phyloP scores from a whole-genome alignment of 352 stramenopile genomes.

The Phytophthora fragariaefolia region DNA sequence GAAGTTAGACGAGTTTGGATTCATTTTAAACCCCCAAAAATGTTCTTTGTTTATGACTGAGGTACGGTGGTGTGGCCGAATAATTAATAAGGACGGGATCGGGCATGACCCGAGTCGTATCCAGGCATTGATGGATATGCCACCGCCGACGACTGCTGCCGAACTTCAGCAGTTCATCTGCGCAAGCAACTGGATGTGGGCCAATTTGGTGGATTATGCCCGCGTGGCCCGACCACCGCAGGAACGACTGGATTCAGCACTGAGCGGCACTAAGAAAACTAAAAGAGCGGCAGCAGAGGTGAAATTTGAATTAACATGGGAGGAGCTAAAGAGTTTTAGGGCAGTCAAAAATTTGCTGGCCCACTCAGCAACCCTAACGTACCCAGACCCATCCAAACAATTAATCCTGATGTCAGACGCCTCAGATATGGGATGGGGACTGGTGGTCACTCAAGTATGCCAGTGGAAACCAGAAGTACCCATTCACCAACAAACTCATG shows the following conservation, averaged over 20 bases:
- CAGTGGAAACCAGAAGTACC: background rate
- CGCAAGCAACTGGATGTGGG: conserved; percentile 30
- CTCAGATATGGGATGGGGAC: background rate
- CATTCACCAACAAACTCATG: conserved; percentile 1
- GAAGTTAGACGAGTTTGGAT: background rate
- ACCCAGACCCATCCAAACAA: background rate
- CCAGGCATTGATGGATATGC: conserved; percentile 4
- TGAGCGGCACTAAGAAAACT: background rate
- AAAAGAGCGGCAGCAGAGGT: conserved; percentile 20
- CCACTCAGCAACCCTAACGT: background rate
- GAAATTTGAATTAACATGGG: background rate
- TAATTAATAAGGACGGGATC: conserved; percentile 18
- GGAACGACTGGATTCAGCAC: conserved; percentile 3
- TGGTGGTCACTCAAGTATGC: background rate
- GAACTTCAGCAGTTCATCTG: conserved; percentile 35
- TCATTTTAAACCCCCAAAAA: conserved; percentile 31
- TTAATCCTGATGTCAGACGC: background rate
- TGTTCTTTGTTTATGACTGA: conserved; percentile 13
- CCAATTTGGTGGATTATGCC: conserved; percentile 23
- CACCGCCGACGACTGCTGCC: conserved; percentile 3
- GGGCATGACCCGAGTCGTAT: conserved; percentile 16
- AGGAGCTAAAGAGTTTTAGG: background rate
- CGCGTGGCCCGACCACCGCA: conserved; percentile 18
- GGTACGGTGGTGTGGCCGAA: conserved; percentile 23
- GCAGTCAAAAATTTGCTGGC: background rate